Percentiles rank a stretch among this genome's conserved stretches.
These are phyloP conservation scores for Aspergillus taichungensis DNA, from an alignment of 495 filamentous ascomycete species.

Conservation along the genomic window DNA sequence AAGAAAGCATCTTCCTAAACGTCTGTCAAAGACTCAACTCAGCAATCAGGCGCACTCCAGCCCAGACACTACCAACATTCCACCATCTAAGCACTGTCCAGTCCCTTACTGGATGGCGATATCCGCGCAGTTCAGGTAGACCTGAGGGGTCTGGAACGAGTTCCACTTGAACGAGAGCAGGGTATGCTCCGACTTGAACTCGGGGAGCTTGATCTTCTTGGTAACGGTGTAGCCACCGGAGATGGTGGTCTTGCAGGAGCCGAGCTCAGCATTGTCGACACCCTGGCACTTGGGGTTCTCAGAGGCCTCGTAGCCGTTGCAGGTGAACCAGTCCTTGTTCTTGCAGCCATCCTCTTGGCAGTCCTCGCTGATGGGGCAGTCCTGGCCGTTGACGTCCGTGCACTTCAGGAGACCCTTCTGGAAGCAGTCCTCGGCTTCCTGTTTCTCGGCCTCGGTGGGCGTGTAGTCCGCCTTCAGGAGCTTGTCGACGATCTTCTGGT, in stretches of 20 bases:
- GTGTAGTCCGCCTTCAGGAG: slow-evolving; percentile 42
- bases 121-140: slow-evolving; percentile 48
- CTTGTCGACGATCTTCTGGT: slow-evolving; percentile 43
- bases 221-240: slow-evolving; percentile 46
- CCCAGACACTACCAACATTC: too few relatives aligned
- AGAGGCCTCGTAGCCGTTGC: slow-evolving; percentile 34
- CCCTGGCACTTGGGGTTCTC: slow-evolving; percentile 35
- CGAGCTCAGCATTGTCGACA: slow-evolving; percentile 37
- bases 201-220: slow-evolving; percentile 45
- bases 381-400: slow-evolving; percentile 46
- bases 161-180: slow-evolving; percentile 49
- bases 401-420: slow-evolving; percentile 38
- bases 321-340: slow-evolving; percentile 45
- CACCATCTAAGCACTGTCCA: too few relatives aligned
- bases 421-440: slow-evolving; percentile 48
- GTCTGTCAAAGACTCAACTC: too few relatives aligned
- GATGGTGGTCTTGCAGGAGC: slow-evolving; percentile 43
- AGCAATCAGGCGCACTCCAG: too few relatives aligned
- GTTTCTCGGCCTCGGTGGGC: slow-evolving; percentile 45
- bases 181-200: slow-evolving; percentile 38
- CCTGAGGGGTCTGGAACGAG: slow-evolving; percentile 47
- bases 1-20: too few relatives aligned
- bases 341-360: slow-evolving; percentile 35
- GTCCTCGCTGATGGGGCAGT: slow-evolving; percentile 35
- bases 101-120: slow-evolving; percentile 30